A percentile compares a stretch with the other conserved stretches of the same genome.
Conservation (phyloP, 768 basidiomycete species). For the Lentinula sp. region DNA sequence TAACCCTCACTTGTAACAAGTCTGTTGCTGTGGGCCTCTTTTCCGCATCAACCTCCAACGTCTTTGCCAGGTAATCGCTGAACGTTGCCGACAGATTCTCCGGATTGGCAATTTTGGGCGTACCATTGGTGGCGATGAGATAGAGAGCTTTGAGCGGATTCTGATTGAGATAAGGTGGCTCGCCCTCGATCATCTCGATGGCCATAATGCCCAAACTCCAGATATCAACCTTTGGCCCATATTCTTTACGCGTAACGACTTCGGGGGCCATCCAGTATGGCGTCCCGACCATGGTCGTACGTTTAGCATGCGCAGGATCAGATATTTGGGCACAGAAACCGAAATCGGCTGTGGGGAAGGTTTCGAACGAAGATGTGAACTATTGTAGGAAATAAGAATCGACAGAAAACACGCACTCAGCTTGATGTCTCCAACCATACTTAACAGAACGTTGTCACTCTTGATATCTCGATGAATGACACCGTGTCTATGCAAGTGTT, state of each 20-base stretch:
- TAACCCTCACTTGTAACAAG: conserved; percentile 59
- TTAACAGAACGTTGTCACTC: conserved; percentile 93
- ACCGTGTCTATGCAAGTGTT: conserved; percentile 92
- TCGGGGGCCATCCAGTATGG: conserved; percentile 99
- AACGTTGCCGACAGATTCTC: conserved; percentile 67
- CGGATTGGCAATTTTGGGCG: conserved; percentile 93
- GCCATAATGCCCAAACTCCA: conserved; percentile 98
- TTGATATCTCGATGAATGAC: conserved; percentile 99
- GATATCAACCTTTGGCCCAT: conserved; percentile 97
- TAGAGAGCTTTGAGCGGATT: conserved; percentile 96
- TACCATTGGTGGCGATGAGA: conserved; percentile 97
- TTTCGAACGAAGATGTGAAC: background rate
- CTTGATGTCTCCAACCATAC: conserved; percentile 94
- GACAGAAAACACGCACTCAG: conserved; percentile 62
- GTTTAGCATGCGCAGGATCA: conserved; percentile 81
- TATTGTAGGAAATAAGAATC: background rate
- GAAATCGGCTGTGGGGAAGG: conserved; percentile 69
- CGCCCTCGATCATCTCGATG: conserved; percentile 98
- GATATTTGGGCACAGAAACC: conserved; percentile 99
- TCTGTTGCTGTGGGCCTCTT: conserved; percentile 84
- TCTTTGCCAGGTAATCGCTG: conserved; percentile 83
- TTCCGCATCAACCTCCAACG: conserved; percentile 92
- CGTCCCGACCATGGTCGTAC: conserved; percentile 97
- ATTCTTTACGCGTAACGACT: conserved; percentile 95
- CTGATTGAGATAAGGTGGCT: conserved; percentile 94